Percentiles rank a stretch among this genome's conserved stretches.
phyloP scores from a whole-genome alignment of 495 filamentous ascomycete genomes.

The Penicillium fimorum region DNA sequence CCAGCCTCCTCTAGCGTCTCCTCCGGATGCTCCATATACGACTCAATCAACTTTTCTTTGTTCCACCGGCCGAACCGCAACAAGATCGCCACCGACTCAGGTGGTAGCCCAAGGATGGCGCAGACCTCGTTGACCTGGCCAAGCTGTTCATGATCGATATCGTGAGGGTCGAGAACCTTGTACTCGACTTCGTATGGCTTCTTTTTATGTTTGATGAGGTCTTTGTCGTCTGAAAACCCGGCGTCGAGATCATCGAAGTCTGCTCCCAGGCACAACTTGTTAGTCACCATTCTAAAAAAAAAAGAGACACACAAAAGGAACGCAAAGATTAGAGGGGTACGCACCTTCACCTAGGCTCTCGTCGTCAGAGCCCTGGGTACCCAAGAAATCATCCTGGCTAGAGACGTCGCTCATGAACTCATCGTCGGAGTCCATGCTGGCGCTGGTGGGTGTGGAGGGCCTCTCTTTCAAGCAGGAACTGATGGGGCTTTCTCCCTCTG shows the following conservation, averaged over 20 bases:
- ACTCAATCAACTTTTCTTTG: conserved; percentile 88
- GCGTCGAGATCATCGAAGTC: conserved; percentile 77
- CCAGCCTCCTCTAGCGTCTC: conserved; percentile 83
- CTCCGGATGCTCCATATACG: conserved; percentile 84
- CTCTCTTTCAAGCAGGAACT: conserved; percentile 17
- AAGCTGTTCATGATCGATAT: conserved; percentile 81
- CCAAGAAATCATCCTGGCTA: conserved; percentile 70
- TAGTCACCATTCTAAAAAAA: background rate
- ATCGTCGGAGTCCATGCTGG: conserved; percentile 91
- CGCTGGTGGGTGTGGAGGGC: conserved; percentile 42
- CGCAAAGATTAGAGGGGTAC: conserved; percentile 23
- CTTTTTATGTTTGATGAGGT: conserved; percentile 63
- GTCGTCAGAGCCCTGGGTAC: conserved; percentile 69
- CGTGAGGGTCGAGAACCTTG: conserved; percentile 71
- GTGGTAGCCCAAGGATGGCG: conserved; percentile 78
- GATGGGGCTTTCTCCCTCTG: conserved; percentile 12
- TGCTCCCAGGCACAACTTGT: conserved; percentile 22
- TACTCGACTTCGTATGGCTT: conserved; percentile 82
- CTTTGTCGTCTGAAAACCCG: conserved; percentile 75
- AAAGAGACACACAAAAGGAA: background rate
- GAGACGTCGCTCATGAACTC: conserved; percentile 87
- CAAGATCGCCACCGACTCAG: conserved; percentile 85
- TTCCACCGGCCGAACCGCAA: conserved; percentile 90
- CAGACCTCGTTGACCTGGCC: conserved; percentile 84
- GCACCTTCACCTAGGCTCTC: conserved; percentile 76